A percentile compares a stretch with the other conserved stretches of the same genome.
Evolutionary conservation across 768 basidiomycete genomes (phyloP).

Genomic region (Saitozyma podzolica): DNA sequence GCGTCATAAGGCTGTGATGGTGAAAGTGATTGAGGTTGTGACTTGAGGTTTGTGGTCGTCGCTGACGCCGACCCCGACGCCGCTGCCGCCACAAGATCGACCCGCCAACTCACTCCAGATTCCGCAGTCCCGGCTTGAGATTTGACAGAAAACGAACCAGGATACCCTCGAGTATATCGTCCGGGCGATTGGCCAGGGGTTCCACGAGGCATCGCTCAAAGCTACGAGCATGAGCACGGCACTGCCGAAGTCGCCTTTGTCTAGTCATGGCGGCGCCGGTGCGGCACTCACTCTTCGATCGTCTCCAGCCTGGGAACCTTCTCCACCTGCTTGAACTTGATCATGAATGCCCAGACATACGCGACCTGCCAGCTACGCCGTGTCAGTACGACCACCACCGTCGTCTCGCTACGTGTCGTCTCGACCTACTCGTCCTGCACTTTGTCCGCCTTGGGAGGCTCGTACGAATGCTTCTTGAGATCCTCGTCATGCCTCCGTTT

Average conservation of each 20-base stretch:
- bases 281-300: conserved; percentile 32
- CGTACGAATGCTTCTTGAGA: conserved; percentile 30
- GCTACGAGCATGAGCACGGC: conserved; percentile 12
- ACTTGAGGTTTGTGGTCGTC: neutral
- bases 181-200: conserved; percentile 43
- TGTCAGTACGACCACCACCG: neutral
- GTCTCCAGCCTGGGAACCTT: conserved; percentile 29
- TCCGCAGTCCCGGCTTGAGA: conserved; percentile 36
- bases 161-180: conserved; percentile 42
- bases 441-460: conserved; percentile 23
- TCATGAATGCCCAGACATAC: conserved; percentile 45
- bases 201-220: conserved; percentile 35
- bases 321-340: conserved; percentile 29
- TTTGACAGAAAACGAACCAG: conserved; percentile 40
- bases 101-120: conserved; percentile 33
- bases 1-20: no score
- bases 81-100: neutral
- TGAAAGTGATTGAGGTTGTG: neutral
- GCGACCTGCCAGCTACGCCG: conserved; percentile 39
- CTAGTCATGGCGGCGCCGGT: neutral
- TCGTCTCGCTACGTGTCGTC: no score
- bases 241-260: neutral
- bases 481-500: conserved; percentile 35
- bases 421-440: conserved; percentile 29
- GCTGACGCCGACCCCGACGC: neutral